Conservation (phyloP, 148 eudicot species). For the Amaranthus cruentus region DNA sequence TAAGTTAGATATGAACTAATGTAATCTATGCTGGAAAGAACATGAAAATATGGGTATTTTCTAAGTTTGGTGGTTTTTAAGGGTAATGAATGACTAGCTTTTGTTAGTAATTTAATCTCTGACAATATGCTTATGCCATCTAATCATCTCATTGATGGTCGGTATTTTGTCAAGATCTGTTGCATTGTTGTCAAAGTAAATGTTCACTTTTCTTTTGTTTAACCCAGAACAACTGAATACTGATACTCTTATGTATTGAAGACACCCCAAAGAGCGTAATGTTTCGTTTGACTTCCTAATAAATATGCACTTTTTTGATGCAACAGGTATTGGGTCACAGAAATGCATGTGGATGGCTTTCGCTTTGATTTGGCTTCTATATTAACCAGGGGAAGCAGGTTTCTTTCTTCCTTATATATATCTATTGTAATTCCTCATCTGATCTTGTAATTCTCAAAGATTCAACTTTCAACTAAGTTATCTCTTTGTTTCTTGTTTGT, state of each 20-base stretch:
- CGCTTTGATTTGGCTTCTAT: constrained; percentile 99
- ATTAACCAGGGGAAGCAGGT: constrained; percentile 95
- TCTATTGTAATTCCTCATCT: constrained; percentile 4
- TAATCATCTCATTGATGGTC: background rate
- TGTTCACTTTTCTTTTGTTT: background rate
- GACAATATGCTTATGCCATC: background rate
- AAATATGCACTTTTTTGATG: constrained; percentile 7
- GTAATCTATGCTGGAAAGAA: background rate
- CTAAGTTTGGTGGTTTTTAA: background rate
- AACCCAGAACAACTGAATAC: background rate
- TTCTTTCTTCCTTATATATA: constrained; percentile 8
- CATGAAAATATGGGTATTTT: background rate
- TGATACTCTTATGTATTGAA: background rate
- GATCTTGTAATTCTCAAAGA: background rate
- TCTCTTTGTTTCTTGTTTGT: constrained; percentile 13
- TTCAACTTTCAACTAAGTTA: background rate
- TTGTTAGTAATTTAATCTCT: too few relatives aligned
- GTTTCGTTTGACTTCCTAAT: background rate
- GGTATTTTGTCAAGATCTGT: background rate
- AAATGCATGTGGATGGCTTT: constrained; percentile 98
- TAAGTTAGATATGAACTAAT: background rate
- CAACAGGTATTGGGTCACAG: constrained; percentile 95
- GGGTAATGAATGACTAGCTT: too few relatives aligned
- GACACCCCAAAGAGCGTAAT: background rate
- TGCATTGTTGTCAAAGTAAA: background rate